Evolutionary conservation across 202 grass and related monocot genomes (phyloP).

Genomic region (Zizania palustris): DNA sequence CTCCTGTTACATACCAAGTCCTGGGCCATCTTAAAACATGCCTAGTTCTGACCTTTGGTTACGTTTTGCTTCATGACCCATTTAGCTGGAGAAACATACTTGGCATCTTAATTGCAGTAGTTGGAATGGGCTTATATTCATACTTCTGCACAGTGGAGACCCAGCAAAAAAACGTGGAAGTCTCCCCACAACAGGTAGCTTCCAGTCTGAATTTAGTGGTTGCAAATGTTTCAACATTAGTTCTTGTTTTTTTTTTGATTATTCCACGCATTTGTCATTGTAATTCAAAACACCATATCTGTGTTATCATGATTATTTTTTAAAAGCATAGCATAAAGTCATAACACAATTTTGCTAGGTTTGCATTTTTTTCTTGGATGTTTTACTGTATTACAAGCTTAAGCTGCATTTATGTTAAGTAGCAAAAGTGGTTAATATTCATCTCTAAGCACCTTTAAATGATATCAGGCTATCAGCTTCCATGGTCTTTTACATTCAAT

Average conservation of each 20-base stretch:
- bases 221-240: neutral
- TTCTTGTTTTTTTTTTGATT: neutral
- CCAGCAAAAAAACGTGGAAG: conserved; percentile 52
- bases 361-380: no score
- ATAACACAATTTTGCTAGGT: no score
- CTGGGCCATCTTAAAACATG: conserved; percentile 89
- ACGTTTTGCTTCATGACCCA: conserved; percentile 92
- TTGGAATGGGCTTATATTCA: conserved; percentile 79
- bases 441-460: neutral
- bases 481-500: neutral
- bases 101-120: conserved; percentile 71
- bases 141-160: conserved; percentile 63
- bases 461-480: neutral
- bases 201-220: conserved; percentile 5
- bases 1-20: conserved; percentile 82
- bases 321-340: neutral
- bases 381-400: neutral
- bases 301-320: neutral
- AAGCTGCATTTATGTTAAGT: neutral
- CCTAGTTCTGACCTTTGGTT: conserved; percentile 74
- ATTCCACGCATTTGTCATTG: neutral
- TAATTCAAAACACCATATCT: neutral
- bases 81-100: conserved; percentile 98
- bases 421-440: neutral
- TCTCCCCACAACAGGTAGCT: conserved; percentile 61